Evolutionary conservation across 2,329 filamentous ascomycete genomes (phyloP).

Genomic region (Colletotrichum incanum): DNA sequence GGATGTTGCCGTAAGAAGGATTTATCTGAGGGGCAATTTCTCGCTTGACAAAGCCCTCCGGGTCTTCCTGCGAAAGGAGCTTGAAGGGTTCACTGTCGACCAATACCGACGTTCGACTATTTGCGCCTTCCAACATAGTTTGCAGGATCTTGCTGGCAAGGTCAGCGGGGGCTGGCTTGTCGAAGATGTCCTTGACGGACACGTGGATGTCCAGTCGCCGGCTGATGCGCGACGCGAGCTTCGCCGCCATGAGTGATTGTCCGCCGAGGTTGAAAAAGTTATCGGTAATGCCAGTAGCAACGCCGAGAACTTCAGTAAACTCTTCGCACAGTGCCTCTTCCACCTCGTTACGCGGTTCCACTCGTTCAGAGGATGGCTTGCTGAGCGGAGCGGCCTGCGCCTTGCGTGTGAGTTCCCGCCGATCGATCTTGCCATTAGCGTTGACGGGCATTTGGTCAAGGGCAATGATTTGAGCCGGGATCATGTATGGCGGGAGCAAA

Average conservation of each 20-base stretch:
- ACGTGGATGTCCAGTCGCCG: slow-evolving; percentile 14
- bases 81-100: slow-evolving; percentile 32
- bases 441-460: slow-evolving; percentile 48
- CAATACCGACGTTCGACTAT: neutral
- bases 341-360: slow-evolving; percentile 22
- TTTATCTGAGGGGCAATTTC: slow-evolving; percentile 20
- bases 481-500: slow-evolving; percentile 49
- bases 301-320: slow-evolving; percentile 25
- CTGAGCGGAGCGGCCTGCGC: slow-evolving; percentile 31
- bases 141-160: slow-evolving; percentile 31
- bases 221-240: slow-evolving; percentile 32
- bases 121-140: neutral
- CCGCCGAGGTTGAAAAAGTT: slow-evolving; percentile 45
- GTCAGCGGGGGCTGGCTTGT: slow-evolving; percentile 23
- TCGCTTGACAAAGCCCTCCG: slow-evolving; percentile 24
- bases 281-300: slow-evolving; percentile 36
- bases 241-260: slow-evolving; percentile 38
- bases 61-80: slow-evolving; percentile 30
- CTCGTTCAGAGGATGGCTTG: slow-evolving; percentile 1
- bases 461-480: slow-evolving; percentile 46
- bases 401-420: slow-evolving; percentile 29
- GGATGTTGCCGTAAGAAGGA: neutral
- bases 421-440: slow-evolving; percentile 48
- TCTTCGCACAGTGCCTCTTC: slow-evolving; percentile 41
- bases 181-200: slow-evolving; percentile 42